Evolutionary conservation across 257 asterid genomes (phyloP), one percentile per base, ranked within the genome.

Genomic region (Solanum chilense): DNA sequence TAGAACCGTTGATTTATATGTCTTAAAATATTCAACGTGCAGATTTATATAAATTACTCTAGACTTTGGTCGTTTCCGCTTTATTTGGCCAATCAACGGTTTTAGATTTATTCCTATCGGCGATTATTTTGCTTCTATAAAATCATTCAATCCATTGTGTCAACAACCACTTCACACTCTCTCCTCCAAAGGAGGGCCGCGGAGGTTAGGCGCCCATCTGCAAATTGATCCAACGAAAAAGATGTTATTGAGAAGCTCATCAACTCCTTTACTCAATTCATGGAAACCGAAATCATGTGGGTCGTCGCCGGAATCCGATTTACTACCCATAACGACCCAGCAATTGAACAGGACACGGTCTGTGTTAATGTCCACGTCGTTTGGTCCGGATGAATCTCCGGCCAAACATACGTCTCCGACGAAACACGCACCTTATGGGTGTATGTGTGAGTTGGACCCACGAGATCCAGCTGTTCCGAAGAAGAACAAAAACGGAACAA

Each of bases 291-390:
- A 56, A 21, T 8, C 60, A 12, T 49, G 69, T 9, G 84, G 85
- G n/a, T 75, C 88, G 7, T 86, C 88, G 20, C 88, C 88, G 33
- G 88, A 86, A n/a, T 58, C 88, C 66, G 88, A 86, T 25, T 5
- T 75, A 1, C 2, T 56, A 9, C 70, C 70, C 5, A 20, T 47
- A 25, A 81, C 62, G 25, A 68, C 87, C 60, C 77, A 58, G 16
- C 70, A 60, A 27, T 9, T 56, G 21, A 56, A 29, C 11, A 11
- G 76, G 15, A 86, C 88, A 9, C 64, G 88, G 60, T 86, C 88
- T 12, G 64, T n/a, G 5, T 58, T 52, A 1, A 23, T 58, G 20
- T 35, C 85, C 29, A 13, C 84, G 60, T n/a, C 83, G 25, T 86
- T 74, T 39, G 84, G 62, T 75, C 49, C 11, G 13, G 88, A 75